Percentiles rank a stretch among this genome's conserved stretches.
phyloP scores from a whole-genome alignment of 1,284 basidiomycete genomes.

The Pascua guehoae region DNA sequence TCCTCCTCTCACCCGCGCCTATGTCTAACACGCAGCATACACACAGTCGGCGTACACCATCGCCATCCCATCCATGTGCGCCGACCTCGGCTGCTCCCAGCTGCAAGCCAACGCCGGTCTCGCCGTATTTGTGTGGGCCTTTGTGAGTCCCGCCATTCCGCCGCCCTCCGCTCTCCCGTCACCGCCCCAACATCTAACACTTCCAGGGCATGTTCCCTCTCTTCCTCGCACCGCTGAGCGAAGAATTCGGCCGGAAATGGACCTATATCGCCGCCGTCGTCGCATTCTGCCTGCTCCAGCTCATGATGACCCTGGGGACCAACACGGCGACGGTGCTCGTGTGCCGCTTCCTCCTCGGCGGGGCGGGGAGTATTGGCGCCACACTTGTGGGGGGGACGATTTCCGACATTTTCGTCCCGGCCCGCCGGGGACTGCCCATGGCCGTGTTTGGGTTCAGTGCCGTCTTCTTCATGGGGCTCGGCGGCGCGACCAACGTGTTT shows the following conservation, averaged over 20 bases:
- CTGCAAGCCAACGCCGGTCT: constrained; percentile 62
- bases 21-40: constrained; percentile 50
- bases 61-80: constrained; percentile 61
- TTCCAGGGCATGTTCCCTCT: constrained; percentile 57
- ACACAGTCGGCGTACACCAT: constrained; percentile 58
- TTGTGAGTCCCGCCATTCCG: constrained; percentile 46
- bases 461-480: constrained; percentile 61
- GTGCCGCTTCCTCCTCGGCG: constrained; percentile 62
- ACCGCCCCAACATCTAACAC: too few relatives aligned
- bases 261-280: constrained; percentile 61
- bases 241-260: constrained; percentile 70
- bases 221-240: constrained; percentile 67
- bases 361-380: constrained; percentile 60
- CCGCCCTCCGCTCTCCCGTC: too few relatives aligned
- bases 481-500: constrained; percentile 65
- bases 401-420: constrained; percentile 58
- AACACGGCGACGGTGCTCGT: constrained; percentile 68
- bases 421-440: constrained; percentile 61
- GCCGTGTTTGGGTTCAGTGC: constrained; percentile 61
- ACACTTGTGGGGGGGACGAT: constrained; percentile 76
- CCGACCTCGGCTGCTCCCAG: constrained; percentile 60
- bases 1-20: too few relatives aligned
- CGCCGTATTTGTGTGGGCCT: constrained; percentile 60
- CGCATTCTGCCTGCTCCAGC: constrained; percentile 60
- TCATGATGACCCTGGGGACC: constrained; percentile 26